Evolutionary conservation across 2,329 filamentous ascomycete species (phyloP).

Genomic region (Fusarium scirpi): DNA sequence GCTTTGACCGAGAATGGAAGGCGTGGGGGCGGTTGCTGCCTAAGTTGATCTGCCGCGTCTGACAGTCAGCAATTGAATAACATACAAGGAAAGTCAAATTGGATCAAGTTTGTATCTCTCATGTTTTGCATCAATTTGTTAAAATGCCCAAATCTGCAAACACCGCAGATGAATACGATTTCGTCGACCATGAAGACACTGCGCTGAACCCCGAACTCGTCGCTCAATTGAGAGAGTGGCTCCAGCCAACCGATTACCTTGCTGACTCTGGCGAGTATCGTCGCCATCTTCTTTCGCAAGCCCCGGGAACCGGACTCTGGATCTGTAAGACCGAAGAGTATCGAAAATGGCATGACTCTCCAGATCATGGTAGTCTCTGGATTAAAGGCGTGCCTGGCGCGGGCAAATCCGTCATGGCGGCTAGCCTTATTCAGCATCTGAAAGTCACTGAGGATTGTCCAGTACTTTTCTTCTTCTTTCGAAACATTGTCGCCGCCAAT

Average conservation of each 20-base stretch:
- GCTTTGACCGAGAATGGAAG: neutral
- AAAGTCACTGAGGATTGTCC: slow-evolving; percentile 32
- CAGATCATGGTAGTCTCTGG: slow-evolving; percentile 43
- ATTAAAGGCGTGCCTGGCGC: slow-evolving; percentile 47
- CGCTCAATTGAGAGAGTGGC: slow-evolving; percentile 41
- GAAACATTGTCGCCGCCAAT: slow-evolving; percentile 41
- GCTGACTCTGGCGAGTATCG: slow-evolving; percentile 45
- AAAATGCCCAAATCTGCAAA: slow-evolving; percentile 33
- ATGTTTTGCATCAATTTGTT: neutral
- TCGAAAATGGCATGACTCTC: slow-evolving; percentile 40
- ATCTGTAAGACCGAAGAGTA: slow-evolving; percentile 43
- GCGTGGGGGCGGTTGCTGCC: neutral
- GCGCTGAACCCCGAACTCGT: slow-evolving; percentile 27
- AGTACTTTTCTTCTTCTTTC: slow-evolving; percentile 43
- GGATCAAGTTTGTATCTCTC: neutral
- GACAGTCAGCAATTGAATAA: neutral
- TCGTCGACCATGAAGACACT: slow-evolving; percentile 33
- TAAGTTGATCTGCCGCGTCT: neutral
- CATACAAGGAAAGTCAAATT: neutral
- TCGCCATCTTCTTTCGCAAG: slow-evolving; percentile 42
- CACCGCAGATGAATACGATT: slow-evolving; percentile 38
- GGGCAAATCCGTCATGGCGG: slow-evolving; percentile 45
- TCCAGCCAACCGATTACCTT: slow-evolving; percentile 47
- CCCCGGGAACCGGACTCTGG: slow-evolving; percentile 46
- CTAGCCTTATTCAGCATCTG: slow-evolving; percentile 41